phyloP scores from a whole-genome alignment of 2,329 filamentous ascomycete species.

The Colletotrichum eremochloae region DNA sequence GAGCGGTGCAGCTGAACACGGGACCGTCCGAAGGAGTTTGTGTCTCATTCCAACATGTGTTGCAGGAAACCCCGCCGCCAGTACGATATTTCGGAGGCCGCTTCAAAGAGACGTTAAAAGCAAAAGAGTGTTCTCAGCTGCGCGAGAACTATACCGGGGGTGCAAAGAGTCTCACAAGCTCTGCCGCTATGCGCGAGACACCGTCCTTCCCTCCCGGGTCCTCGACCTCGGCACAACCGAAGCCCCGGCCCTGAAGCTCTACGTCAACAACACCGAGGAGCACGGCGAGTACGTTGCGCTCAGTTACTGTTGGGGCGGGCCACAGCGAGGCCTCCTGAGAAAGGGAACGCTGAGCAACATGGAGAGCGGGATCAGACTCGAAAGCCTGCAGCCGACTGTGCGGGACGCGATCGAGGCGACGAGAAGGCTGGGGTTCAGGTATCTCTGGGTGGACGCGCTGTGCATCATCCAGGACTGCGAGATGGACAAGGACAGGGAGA shows the following conservation, averaged over 20 bases:
- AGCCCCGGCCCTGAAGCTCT: not conserved
- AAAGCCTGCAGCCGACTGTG: constrained; percentile 18
- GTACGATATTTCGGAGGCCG: constrained; percentile 6
- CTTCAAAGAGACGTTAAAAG: constrained; percentile 26
- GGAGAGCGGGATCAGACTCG: not conserved
- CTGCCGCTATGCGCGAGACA: constrained; percentile 24
- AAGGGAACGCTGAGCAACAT: not conserved
- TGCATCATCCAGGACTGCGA: constrained; percentile 43
- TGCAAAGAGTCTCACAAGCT: constrained; percentile 7
- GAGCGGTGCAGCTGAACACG: too few relatives aligned
- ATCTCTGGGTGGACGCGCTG: constrained; percentile 43
- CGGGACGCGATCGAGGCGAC: constrained; percentile 37
- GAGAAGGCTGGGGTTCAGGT: constrained; percentile 31
- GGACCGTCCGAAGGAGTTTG: not conserved
- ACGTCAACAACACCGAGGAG: constrained; percentile 14
- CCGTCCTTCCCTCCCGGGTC: constrained; percentile 23
- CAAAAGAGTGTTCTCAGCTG: not conserved
- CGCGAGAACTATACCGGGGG: not conserved
- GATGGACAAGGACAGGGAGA: constrained; percentile 33
- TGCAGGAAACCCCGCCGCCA: not conserved
- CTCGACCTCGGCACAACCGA: constrained; percentile 23
- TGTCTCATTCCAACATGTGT: not conserved
- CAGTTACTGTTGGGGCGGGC: constrained; percentile 44
- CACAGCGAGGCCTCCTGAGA: not conserved
- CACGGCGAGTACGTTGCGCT: constrained; percentile 40